A percentile compares a stretch with the other conserved stretches of the same genome.
phyloP scores from a whole-genome alignment of 2,329 filamentous ascomycete genomes.

The Chrysosporium keratinophilum region DNA sequence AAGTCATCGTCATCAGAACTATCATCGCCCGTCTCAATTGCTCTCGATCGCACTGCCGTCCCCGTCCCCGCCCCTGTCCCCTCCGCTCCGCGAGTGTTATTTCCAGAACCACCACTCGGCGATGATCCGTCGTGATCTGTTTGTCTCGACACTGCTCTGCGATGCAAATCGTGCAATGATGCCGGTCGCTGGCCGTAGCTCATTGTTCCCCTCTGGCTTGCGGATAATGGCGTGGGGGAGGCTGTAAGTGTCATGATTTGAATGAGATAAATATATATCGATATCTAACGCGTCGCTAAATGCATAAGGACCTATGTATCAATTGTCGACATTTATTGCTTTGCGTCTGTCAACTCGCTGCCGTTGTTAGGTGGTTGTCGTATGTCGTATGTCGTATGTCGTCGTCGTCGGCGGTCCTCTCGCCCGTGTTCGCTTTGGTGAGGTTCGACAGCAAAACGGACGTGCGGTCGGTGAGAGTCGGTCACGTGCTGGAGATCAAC shows the following conservation, averaged over 20 bases:
- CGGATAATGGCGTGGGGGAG: conserved; percentile 31
- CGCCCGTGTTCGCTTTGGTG: neutral
- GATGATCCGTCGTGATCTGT: conserved; percentile 27
- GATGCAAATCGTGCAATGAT: conserved; percentile 30
- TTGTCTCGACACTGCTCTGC: conserved; percentile 28
- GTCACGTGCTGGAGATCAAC: conserved; percentile 16
- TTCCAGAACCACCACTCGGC: conserved; percentile 18
- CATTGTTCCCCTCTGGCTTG: conserved; percentile 26
- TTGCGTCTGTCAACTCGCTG: neutral
- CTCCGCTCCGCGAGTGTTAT: neutral
- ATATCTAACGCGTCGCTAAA: conserved; percentile 12
- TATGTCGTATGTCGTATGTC: neutral
- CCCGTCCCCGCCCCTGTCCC: neutral
- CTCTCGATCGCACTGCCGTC: conserved; percentile 17
- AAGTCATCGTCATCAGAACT: conserved; percentile 96
- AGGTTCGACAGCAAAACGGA: neutral
- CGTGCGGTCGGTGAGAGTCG: neutral
- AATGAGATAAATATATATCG: neutral
- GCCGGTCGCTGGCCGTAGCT: conserved; percentile 25
- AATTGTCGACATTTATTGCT: neutral
- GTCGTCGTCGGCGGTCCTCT: too few relatives aligned
- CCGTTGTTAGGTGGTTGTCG: too few relatives aligned
- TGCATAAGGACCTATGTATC: conserved; percentile 11
- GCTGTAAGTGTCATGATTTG: conserved; percentile 22
- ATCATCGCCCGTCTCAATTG: conserved; percentile 38